A percentile compares a stretch with the other conserved stretches of the same genome.
These are phyloP conservation scores for Phytophthora vignae DNA, from an alignment of 352 stramenopile genomes.

Conservation along the genomic window DNA sequence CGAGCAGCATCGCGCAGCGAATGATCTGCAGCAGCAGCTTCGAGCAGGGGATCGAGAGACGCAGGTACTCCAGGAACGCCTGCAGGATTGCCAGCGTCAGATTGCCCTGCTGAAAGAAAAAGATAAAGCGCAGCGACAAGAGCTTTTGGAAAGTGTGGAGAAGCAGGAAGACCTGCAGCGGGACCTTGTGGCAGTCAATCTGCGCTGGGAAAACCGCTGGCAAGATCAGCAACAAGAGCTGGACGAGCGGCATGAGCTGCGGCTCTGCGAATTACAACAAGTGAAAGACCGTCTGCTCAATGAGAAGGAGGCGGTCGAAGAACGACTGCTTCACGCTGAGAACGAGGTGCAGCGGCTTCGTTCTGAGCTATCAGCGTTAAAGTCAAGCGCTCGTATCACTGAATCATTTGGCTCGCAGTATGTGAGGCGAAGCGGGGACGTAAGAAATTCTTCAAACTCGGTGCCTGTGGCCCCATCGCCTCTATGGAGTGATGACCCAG, in stretches of 20 bases:
- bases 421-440: constrained; percentile 24
- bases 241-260: constrained; percentile 50
- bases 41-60: constrained; percentile 55
- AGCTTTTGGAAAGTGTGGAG: constrained; percentile 58
- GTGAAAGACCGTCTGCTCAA: constrained; percentile 54
- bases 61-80: constrained; percentile 52
- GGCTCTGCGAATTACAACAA: constrained; percentile 63
- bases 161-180: constrained; percentile 72
- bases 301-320: constrained; percentile 72
- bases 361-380: constrained; percentile 56
- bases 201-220: constrained; percentile 78
- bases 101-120: constrained; percentile 67
- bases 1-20: constrained; percentile 48
- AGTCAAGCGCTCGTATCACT: constrained; percentile 51
- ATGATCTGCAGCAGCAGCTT: constrained; percentile 66
- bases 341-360: constrained; percentile 67
- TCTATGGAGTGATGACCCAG: constrained; percentile 76
- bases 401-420: constrained; percentile 57
- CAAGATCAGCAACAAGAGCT: constrained; percentile 71
- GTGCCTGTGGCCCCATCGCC: constrained; percentile 48
- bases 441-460: constrained; percentile 22
- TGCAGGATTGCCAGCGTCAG: constrained; percentile 55
- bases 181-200: constrained; percentile 65
- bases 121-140: constrained; percentile 65
- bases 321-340: constrained; percentile 65